Base-by-base conservation (phyloP, 768 basidiomycete genomes). In the Calocera cornea region DNA sequence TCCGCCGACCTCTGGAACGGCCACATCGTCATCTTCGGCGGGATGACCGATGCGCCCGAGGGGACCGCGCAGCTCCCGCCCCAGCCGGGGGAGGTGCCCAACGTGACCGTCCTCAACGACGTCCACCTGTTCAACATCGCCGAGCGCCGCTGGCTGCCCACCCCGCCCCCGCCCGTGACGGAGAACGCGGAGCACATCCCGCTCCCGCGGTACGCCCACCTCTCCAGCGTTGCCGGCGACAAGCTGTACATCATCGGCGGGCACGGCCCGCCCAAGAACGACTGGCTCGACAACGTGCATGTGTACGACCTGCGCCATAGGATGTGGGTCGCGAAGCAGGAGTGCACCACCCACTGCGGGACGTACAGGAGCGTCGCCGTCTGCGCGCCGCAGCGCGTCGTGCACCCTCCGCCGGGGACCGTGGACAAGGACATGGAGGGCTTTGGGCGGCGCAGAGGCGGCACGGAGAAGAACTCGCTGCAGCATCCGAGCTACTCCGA, bases 351-450 rank as follows among this genome's bases (percentile, higher is more conserved):
- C n/a, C 93, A 97, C 77, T 93, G 92, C 74, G 95, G 95, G 1
- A 95, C 95, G 0, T 98, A 98, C 76, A 88, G 95, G 66, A 91
- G 90, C 71, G 91, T 97, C 29, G 92, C 92, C 0, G 88, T 95
- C 22, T 87, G 90, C 1, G 85, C 88, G 12, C 80, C 80, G 68
- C 80, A 81, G 68, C 81, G 82, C 50, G 87, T 93, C 63, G 87
- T 90, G 34, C 78, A 86, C 41, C 79, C 87, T 1, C 85, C 87
- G 65, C 83, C 87, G 11, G 88, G 90, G 69, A 71, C 76, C 41
- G 80, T 80, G 34, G 71, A 75, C 2, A 67, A 14, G 63, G 49
- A 38, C 44, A 47, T 64, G 66, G 36, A 44, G 44, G 68, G 38
- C 8, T 31, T 50, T 12, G 31, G 29, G 17, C 33, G 41, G 38